These are phyloP conservation scores for Apiotrichum porosum DNA, from an alignment of 1,284 basidiomycete species.

Conservation along the genomic window DNA sequence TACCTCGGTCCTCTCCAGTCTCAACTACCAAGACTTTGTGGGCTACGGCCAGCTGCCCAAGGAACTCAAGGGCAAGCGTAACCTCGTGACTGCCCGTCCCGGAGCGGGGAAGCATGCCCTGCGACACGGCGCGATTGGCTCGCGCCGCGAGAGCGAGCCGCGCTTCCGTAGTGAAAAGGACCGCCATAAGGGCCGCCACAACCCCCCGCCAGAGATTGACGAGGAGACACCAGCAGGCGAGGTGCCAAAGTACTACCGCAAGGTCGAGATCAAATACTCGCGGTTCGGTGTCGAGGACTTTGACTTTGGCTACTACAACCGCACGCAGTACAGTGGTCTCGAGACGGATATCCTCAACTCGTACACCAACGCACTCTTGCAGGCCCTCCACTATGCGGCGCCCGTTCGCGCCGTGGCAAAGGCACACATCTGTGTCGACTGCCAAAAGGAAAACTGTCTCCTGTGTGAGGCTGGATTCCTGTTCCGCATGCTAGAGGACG, in stretches of 20 bases:
- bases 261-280: conserved; percentile 96
- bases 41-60: conserved; percentile 80
- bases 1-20: conserved; percentile 64
- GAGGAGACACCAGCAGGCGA: conserved; percentile 45
- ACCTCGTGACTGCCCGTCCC: conserved; percentile 55
- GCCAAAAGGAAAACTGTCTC: conserved; percentile 82
- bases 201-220: conserved; percentile 15
- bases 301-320: conserved; percentile 95
- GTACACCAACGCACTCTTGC: conserved; percentile 90
- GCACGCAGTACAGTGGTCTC: conserved; percentile 81
- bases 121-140: conserved; percentile 16
- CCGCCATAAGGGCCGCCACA: conserved; percentile 47
- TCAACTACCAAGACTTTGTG: conserved; percentile 82
- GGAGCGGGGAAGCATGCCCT: conserved; percentile 39
- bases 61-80: conserved; percentile 75
- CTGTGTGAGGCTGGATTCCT: conserved; percentile 95
- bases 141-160: conserved; percentile 50
- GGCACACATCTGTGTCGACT: conserved; percentile 83
- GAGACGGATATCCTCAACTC: conserved; percentile 97
- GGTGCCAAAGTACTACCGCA: conserved; percentile 78
- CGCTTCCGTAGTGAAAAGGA: conserved; percentile 80
- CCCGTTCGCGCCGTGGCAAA: conserved; percentile 80
- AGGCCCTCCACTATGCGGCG: conserved; percentile 77
- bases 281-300: conserved; percentile 98
- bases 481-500: conserved; percentile 92